These are phyloP conservation scores for Emericellopsis cladophorae DNA, from an alignment of 2,329 filamentous ascomycete species.

Conservation along the genomic window DNA sequence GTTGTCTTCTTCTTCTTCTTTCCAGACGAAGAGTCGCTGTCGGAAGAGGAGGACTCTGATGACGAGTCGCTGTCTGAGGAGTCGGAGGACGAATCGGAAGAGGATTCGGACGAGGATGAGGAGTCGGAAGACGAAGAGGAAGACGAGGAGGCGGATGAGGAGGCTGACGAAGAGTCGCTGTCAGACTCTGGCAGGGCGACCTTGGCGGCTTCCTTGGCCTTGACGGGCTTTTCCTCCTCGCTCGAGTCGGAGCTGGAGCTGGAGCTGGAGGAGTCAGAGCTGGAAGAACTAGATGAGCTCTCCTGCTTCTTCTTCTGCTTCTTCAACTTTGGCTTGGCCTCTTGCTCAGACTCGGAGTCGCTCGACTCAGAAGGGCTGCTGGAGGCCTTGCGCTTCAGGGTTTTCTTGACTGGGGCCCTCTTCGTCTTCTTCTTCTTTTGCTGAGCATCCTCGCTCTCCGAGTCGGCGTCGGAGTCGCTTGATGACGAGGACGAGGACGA, in stretches of 20 bases:
- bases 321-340: conserved; percentile 36
- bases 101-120: conserved; percentile 4
- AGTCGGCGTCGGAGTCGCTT: conserved; percentile 12
- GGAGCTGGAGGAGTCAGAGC: conserved; percentile 12
- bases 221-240: conserved; percentile 12
- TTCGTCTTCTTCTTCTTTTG: conserved; percentile 5
- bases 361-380: conserved; percentile 16
- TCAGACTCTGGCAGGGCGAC: conserved; percentile 22
- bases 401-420: conserved; percentile 24
- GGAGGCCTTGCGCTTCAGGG: conserved; percentile 17
- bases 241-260: conserved; percentile 13
- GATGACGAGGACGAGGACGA: conserved; percentile 10
- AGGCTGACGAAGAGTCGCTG: conserved; percentile 17
- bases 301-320: conserved; percentile 30
- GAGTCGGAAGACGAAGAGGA: conserved; percentile 10
- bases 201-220: conserved; percentile 11
- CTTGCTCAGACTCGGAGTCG: conserved; percentile 27
- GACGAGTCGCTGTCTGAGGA: conserved; percentile 1
- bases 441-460: conserved; percentile 8
- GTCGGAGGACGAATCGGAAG: conserved; percentile 8
- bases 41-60: background rate
- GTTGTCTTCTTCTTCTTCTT: conserved; percentile 9
- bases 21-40: conserved; percentile 8
- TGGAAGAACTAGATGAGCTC: conserved; percentile 7
- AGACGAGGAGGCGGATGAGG: conserved; percentile 10